phyloP scores from a whole-genome alignment of 768 basidiomycete species.

The Chalciporus pseudorubinellus region DNA sequence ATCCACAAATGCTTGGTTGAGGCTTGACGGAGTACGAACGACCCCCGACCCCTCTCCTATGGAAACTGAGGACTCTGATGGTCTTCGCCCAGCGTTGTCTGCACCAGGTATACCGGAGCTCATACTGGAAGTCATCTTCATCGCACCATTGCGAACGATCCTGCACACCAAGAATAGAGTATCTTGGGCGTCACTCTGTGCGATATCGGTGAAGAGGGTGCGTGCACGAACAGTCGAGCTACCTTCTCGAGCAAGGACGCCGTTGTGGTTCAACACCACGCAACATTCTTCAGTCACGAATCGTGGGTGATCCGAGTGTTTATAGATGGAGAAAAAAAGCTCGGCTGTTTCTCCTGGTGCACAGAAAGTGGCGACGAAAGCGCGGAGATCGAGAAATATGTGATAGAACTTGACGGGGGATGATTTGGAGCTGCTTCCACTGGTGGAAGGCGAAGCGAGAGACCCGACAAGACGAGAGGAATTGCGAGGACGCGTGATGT shows the following conservation, averaged over 20 bases:
- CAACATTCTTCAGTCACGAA: constrained; percentile 96
- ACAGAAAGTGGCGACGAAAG: constrained; percentile 89
- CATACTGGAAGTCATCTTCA: constrained; percentile 66
- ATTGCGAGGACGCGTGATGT: constrained; percentile 34
- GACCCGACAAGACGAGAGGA: constrained; percentile 37
- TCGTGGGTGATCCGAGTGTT: constrained; percentile 66
- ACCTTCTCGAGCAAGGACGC: constrained; percentile 80
- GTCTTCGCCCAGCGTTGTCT: constrained; percentile 46
- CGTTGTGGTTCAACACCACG: constrained; percentile 87
- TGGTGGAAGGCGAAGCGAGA: constrained; percentile 21
- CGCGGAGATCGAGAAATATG: constrained; percentile 84
- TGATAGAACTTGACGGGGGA: constrained; percentile 78
- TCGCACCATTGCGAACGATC: constrained; percentile 82
- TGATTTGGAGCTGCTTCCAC: constrained; percentile 27
- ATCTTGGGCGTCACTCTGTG: constrained; percentile 79
- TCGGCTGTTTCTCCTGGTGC: constrained; percentile 90
- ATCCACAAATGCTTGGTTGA: constrained; percentile 31
- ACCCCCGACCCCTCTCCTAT: constrained; percentile 34
- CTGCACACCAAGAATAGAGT: constrained; percentile 88
- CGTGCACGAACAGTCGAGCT: constrained; percentile 57
- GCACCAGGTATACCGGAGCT: constrained; percentile 44
- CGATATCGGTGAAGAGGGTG: constrained; percentile 89
- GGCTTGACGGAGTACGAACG: constrained; percentile 15
- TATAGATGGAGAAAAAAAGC: constrained; percentile 91
- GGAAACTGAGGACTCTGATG: constrained; percentile 49